phyloP scores from a whole-genome alignment of 257 asterid genomes.

The Craterostigma plantagineum region DNA sequence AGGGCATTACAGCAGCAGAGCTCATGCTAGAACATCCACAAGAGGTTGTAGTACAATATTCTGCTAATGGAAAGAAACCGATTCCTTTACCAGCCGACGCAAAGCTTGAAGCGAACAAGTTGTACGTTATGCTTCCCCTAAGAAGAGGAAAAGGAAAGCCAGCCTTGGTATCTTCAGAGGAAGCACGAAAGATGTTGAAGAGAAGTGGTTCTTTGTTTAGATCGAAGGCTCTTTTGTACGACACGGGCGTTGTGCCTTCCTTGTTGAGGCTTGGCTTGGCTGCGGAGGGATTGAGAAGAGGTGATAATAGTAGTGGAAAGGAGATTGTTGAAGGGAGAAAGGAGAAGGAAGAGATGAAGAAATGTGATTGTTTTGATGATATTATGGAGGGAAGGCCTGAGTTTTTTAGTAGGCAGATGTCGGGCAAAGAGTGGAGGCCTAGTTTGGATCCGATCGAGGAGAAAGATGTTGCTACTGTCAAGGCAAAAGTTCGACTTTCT shows the following conservation, averaged over 20 bases:
- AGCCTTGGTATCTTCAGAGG: constrained; percentile 29
- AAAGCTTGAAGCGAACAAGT: constrained; percentile 36
- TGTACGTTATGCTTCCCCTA: constrained; percentile 49
- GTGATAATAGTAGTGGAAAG: too few relatives aligned
- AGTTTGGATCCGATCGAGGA: constrained; percentile 72
- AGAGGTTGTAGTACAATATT: too few relatives aligned
- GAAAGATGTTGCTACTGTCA: constrained; percentile 13
- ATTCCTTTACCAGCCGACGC: constrained; percentile 62
- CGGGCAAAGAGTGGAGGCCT: constrained; percentile 90
- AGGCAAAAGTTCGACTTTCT: constrained; percentile 19
- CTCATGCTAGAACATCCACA: too few relatives aligned
- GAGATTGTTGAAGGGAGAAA: background rate
- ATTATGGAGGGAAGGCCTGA: constrained; percentile 57
- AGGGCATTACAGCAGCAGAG: too few relatives aligned
- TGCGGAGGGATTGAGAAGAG: constrained; percentile 1
- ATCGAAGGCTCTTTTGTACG: constrained; percentile 30
- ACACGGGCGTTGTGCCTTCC: constrained; percentile 37
- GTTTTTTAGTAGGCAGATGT: constrained; percentile 45
- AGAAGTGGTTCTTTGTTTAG: constrained; percentile 19
- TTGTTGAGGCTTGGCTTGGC: constrained; percentile 34
- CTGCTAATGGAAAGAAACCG: constrained; percentile 15
- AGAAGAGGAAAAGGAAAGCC: constrained; percentile 45
- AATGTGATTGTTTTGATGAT: constrained; percentile 23
- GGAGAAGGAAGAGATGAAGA: constrained; percentile 8
- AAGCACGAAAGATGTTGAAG: constrained; percentile 23